Base-by-base conservation (phyloP, 768 basidiomycete species). In the Leccinum truebloodii region DNA sequence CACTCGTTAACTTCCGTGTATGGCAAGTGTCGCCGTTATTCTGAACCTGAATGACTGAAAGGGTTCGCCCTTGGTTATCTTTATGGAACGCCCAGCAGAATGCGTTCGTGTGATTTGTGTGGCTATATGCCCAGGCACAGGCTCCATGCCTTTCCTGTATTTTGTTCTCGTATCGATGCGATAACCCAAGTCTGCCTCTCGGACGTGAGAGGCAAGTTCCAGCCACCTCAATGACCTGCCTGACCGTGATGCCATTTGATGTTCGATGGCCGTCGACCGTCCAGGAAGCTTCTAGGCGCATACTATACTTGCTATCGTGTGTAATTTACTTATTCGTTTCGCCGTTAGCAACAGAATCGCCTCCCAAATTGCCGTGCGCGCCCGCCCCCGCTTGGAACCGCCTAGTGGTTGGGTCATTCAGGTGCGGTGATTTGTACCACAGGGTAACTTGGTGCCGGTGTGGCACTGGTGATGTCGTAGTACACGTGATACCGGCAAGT, bases 401-500 rank as follows among this genome's bases (percentile, higher is more conserved):
- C 28, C 22, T 35, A 41, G 32, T 41, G 12, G 24, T 54, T 51
- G 58, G 41, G 39, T 52, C 54, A 50, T 48, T 58, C 59, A 52
- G 57, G 57, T 1, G 52, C 49, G 52, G 52, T 20, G 30, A 20
- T 35, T 30, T 44, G 35, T 50, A 37, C 51, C 16, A 35, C 34
- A 44, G 55, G 58, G 48, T 28, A 32, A 37, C 51, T 52, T 49
- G 44, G 54, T 32, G 22, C 41, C 41, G 41, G 14, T 46, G 48
- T 24, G 58, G 28, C 35, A 32, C 51, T 14, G 34, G 32, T 35
- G 34, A 55, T 64, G 59, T 49, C 52, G 22, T 62, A 57, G 51
- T 10, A 10, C 69, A 67, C 59, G 69, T 67, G 69, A 70, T 67
- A n/a, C 58, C 69, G 70, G 69, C 67, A 71, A 70, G 65, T 13